A percentile compares a stretch with the other conserved stretches of the same genome.
Conservation (phyloP, 2,329 filamentous ascomycete genomes). For the Juglanconis sp. region DNA sequence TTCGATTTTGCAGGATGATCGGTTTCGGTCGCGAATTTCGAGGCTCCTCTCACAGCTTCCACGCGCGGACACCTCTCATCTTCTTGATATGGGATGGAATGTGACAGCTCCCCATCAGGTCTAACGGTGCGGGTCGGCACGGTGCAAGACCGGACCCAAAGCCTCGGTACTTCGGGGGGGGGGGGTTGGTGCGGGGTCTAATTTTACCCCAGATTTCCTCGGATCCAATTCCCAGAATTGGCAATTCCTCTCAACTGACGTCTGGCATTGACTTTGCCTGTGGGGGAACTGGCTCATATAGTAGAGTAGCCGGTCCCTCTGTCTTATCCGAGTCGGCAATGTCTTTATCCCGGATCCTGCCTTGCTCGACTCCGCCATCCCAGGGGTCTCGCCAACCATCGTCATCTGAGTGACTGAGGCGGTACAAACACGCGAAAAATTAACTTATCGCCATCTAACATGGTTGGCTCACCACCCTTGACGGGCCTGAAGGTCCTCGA, state of each 20-base stretch:
- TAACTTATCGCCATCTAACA: conserved; percentile 20
- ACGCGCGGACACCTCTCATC: too few species aligned
- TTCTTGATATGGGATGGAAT: neutral
- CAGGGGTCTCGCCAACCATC: neutral
- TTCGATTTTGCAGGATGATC: neutral
- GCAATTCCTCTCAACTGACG: neutral
- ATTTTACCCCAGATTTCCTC: neutral
- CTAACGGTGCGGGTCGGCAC: neutral
- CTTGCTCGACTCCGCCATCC: neutral
- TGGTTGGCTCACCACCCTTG: conserved; percentile 40
- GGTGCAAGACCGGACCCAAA: neutral
- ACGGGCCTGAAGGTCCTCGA: conserved; percentile 56
- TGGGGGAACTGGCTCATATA: neutral
- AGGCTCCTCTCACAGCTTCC: too few species aligned
- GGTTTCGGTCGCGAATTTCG: neutral
- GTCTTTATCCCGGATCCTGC: neutral
- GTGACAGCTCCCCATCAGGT: neutral
- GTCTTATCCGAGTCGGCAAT: neutral
- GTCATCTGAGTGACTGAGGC: too few species aligned
- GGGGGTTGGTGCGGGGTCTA: neutral
- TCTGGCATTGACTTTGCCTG: too few species aligned
- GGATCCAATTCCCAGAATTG: neutral
- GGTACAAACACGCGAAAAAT: neutral
- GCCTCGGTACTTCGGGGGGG: neutral
- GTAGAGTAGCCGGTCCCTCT: neutral